Evolutionary conservation across 176 grass and related monocot genomes (phyloP).

Genomic region (barley (Hordeum vulgare)): MorexV3_pseudomolecules_assembly NC_058520.1:9836174-9836673

Average conservation of each 20-base stretch:
- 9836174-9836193: not conserved
- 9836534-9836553: not conserved
- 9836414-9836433: not conserved
- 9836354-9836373: too few species aligned
- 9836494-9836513: not conserved
- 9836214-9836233: conserved; percentile 38
- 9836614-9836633: not conserved
- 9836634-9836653: not conserved
- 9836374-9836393: not conserved
- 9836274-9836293: conserved; percentile 68
- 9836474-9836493: too few species aligned
- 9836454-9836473: not conserved
- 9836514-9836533: not conserved
- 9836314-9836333: not conserved
- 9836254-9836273: conserved; percentile 46
- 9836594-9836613: not conserved
- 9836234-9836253: conserved; percentile 42
- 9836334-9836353: not conserved
- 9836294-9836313: conserved; percentile 66
- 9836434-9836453: not conserved
- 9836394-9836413: not conserved
- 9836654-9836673: not conserved
- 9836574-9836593: not conserved
- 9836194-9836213: not conserved
- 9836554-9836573: not conserved